Evolutionary conservation across 2,329 filamentous ascomycete genomes (phyloP).

Genomic region (Fusarium decemcellulare): DNA sequence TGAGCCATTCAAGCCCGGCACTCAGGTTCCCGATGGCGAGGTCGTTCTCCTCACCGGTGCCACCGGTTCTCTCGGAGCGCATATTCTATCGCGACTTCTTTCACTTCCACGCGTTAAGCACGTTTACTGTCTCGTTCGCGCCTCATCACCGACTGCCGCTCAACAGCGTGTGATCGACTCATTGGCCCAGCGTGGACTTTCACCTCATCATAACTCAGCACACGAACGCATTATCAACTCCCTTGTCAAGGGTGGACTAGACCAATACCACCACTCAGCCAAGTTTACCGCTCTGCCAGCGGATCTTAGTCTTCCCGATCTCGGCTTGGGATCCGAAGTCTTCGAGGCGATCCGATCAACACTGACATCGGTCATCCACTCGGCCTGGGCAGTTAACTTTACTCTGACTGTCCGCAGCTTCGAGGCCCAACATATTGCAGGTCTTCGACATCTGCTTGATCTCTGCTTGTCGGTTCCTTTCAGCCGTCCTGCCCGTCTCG

Average conservation of each 20-base stretch:
- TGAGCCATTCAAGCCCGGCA: conserved; percentile 38
- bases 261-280: conserved; percentile 28
- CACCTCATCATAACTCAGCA: conserved; percentile 30
- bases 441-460: conserved; percentile 60
- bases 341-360: conserved; percentile 46
- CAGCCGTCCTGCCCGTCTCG: conserved; percentile 52
- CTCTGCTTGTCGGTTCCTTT: conserved; percentile 54
- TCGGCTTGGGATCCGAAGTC: conserved; percentile 54
- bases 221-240: conserved; percentile 45
- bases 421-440: conserved; percentile 60
- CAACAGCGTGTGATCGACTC: conserved; percentile 48
- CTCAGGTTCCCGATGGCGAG: conserved; percentile 43
- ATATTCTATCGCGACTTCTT: conserved; percentile 69
- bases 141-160: conserved; percentile 52
- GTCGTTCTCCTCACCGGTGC: conserved; percentile 68
- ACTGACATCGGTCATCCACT: conserved; percentile 63
- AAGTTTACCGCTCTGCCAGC: conserved; percentile 56
- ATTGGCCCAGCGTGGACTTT: conserved; percentile 51
- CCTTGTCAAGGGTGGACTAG: conserved; percentile 49
- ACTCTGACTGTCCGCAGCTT: conserved; percentile 64
- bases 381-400: conserved; percentile 70
- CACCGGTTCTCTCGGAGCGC: conserved; percentile 72
- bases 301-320: conserved; percentile 56
- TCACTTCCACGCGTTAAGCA: conserved; percentile 67
- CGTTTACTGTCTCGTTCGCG: conserved; percentile 65